Conservation (phyloP, 2,329 filamentous ascomycete species). For the Fusarium kyushuense region DNA sequence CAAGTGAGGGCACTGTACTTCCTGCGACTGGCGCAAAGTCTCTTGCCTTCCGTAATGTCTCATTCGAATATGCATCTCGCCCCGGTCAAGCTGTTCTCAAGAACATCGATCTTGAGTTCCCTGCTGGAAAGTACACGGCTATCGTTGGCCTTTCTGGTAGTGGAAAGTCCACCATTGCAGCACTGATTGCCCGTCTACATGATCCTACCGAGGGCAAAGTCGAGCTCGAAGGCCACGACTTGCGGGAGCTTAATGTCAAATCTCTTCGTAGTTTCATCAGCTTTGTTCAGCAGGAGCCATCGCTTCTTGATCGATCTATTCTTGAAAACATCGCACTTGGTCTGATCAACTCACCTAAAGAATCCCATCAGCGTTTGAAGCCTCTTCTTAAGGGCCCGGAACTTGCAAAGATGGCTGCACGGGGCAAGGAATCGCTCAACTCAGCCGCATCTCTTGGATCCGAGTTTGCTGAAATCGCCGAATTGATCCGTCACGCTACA, state of each 20-base stretch:
- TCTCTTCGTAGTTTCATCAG: conserved; percentile 56
- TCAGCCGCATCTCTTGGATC: conserved; percentile 59
- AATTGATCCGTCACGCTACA: conserved; percentile 63
- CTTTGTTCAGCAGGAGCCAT: conserved; percentile 60
- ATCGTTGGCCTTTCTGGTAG: conserved; percentile 69
- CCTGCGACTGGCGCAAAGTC: conserved; percentile 56
- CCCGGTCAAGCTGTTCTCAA: conserved; percentile 57
- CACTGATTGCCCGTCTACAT: conserved; percentile 68
- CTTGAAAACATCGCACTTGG: conserved; percentile 65
- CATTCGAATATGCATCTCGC: conserved; percentile 59
- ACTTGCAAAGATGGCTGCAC: conserved; percentile 64
- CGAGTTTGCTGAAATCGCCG: conserved; percentile 60
- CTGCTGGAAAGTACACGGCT: conserved; percentile 61
- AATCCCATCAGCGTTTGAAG: conserved; percentile 57
- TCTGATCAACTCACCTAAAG: conserved; percentile 50
- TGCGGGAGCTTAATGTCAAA: conserved; percentile 61
- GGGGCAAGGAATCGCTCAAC: conserved; percentile 61
- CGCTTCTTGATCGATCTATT: conserved; percentile 59
- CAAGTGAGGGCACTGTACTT: conserved; percentile 54
- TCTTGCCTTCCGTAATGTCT: conserved; percentile 54
- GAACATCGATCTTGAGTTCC: conserved; percentile 61
- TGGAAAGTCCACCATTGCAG: conserved; percentile 67
- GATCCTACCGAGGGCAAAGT: conserved; percentile 63
- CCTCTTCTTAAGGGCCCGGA: conserved; percentile 60
- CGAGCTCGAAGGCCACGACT: conserved; percentile 59